phyloP scores from a whole-genome alignment of 75 land plant species.

The Pseudotsuga menziesii region DNA sequence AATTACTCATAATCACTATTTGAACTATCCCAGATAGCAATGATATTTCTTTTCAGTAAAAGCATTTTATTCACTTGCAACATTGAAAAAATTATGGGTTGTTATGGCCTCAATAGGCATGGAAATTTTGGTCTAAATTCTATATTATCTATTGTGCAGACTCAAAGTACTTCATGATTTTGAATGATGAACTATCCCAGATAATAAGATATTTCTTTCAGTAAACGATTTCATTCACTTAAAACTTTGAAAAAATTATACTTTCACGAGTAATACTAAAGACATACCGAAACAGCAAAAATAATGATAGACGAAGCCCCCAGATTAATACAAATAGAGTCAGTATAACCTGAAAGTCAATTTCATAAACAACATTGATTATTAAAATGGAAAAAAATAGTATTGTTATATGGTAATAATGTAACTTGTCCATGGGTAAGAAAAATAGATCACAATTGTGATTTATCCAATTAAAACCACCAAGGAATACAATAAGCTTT shows the following conservation, averaged over 20 bases:
- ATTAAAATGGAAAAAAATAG: background rate
- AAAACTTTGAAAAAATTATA: background rate
- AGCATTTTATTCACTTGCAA: too few relatives aligned
- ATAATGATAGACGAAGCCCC: conserved; percentile 84
- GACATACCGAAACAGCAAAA: conserved; percentile 76
- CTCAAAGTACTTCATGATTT: too few relatives aligned
- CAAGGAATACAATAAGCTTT: background rate
- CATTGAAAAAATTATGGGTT: too few relatives aligned
- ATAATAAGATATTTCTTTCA: too few relatives aligned
- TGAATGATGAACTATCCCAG: too few relatives aligned
- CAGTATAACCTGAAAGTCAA: conserved; percentile 55
- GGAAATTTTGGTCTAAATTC: too few relatives aligned
- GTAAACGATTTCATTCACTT: too few relatives aligned
- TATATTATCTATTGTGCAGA: too few relatives aligned
- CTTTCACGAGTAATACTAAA: background rate
- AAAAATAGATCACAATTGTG: background rate
- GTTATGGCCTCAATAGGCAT: too few relatives aligned
- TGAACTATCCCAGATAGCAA: too few relatives aligned
- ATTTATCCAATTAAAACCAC: background rate
- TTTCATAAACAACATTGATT: background rate
- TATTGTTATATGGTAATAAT: background rate
- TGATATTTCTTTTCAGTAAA: too few relatives aligned
- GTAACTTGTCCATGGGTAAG: background rate
- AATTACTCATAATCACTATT: too few relatives aligned
- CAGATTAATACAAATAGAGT: conserved; percentile 62